phyloP scores from a whole-genome alignment of 2,329 filamentous ascomycete species.

The Chrysosporium keratinophilum region DNA sequence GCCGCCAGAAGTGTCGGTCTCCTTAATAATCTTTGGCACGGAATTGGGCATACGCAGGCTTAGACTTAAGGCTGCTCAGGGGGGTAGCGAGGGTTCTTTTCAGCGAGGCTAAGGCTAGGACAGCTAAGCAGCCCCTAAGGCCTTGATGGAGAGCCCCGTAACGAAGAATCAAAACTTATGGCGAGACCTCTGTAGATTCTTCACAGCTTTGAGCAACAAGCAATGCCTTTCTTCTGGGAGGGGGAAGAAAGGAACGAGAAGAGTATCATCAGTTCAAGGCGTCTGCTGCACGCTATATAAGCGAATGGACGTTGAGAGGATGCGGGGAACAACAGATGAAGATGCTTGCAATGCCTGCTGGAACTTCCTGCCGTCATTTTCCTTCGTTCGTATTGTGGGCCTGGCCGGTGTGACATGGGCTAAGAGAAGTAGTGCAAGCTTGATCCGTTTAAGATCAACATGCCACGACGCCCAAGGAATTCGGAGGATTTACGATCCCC shows the following conservation, averaged over 20 bases:
- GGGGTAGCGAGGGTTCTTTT: no score
- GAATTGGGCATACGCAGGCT: no score
- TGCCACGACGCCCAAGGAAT: not conserved
- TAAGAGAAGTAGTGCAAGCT: not conserved
- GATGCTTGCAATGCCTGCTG: not conserved
- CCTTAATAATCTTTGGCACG: no score
- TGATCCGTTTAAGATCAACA: not conserved
- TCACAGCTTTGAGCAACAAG: not conserved
- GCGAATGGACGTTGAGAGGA: not conserved
- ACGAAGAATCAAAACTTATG: no score
- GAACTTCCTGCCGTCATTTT: constrained; percentile 1
- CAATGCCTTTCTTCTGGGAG: not conserved
- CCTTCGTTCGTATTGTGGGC: not conserved
- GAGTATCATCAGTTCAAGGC: not conserved
- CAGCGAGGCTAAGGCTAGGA: no score
- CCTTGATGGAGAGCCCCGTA: no score
- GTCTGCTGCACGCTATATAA: not conserved
- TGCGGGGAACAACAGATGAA: not conserved
- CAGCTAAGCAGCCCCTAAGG: no score
- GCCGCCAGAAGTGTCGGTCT: no score
- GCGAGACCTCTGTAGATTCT: no score
- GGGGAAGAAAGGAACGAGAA: not conserved
- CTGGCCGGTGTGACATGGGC: not conserved
- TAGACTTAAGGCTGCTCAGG: no score
- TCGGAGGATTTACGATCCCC: no score